Evolutionary conservation across 805 yeast species (phyloP), one percentile per base, ranked within the genome.

Genomic region (Pichia cephalocereana): DNA sequence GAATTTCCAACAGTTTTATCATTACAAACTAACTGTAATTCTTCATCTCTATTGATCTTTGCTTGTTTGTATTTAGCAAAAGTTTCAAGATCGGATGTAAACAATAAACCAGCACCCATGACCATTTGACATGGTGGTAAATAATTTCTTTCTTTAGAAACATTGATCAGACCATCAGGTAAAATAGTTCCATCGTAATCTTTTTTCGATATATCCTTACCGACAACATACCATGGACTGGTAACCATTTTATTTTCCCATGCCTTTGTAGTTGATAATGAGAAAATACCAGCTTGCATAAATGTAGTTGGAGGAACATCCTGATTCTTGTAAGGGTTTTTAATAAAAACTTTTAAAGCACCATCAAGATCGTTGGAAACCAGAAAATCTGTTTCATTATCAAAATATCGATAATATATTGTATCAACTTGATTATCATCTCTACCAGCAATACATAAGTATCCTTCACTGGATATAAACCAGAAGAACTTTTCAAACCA

Each of bases 401-500:
- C 80, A 63, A 89, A 81, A 59, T 87, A 85, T 46, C 88, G 77
- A 57, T 82, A 82, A 59, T 84, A 85, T 28, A 93, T 76, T 69
- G 86, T 76, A 57, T 90, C 96, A 6, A 79, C 74, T 62, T 91
- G 98, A 6, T 77, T 63, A 23, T 73, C 76, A 61, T 93, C 96
- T 53, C 88, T 79, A 2, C 97, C 98, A 43, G 90, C 88, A 47
- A 93, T 65, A 50, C 95, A 85, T 44, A 93, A 67, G 59, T 85
- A 89, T 0, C 93, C 90, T 60, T 91, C 98, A 54, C 83, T 80
- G 0, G 96, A 78, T n/a, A 90, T 71, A 60, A 93, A 93, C 99
- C 99, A 93, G 59, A 74, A 80, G 64, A 83, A 91, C 64, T 91
- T 93, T 62, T 93, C 99, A 68, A 93, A 93, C 86, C 96, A 90